Base-by-base conservation (phyloP, 176 grass and related monocot genomes). In the Calamus simplicifolius region DNA sequence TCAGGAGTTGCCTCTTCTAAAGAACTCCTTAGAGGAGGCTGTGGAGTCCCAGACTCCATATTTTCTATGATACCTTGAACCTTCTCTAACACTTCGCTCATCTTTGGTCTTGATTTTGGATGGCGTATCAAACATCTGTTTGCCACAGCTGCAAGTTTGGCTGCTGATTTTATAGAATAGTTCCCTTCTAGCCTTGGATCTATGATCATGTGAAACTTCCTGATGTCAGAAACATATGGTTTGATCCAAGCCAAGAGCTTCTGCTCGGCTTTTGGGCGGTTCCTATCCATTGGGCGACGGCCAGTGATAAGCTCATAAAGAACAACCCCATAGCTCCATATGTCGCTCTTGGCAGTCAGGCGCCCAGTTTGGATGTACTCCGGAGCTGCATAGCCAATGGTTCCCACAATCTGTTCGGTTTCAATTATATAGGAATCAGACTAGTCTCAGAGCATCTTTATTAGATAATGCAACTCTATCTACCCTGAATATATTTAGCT, bases 301-400 rank as follows among this genome's bases (percentile, higher is more conserved):
- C 92, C 92, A 3, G 92, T 97, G 56, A 97, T 77, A 19, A 97
- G 80, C 31, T 97, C 92, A 10, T 82, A 90, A 15, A 97, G 79
- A 25, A 97, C 87, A 0, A 97, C 72, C 2, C 92, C 92, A 3
- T 88, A 97, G 66, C 83, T 91, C 84, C 87, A 97, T 50, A 97
- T 87, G 53, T 97, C 92, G 29, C 77, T 91, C 85, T 91, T 97
- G 48, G 77, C 79, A 59, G 83, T 89, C 51, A 97, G 78, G 6
- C 78, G 87, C 10, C 87, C 92, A 8, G 92, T 97, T 13, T 91
- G 87, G 72, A 97, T 84, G 53, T 97, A 97, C 72, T 97, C 92
- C 12, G 92, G 92, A 79, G 92, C 84, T 67, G 87, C 87, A 48
- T 97, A 97, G 55, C 92, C 92, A 54, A 88, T 80, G 58, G 92